phyloP scores from a whole-genome alignment of 306 rosid species.

The Carpinus fangiana region DNA sequence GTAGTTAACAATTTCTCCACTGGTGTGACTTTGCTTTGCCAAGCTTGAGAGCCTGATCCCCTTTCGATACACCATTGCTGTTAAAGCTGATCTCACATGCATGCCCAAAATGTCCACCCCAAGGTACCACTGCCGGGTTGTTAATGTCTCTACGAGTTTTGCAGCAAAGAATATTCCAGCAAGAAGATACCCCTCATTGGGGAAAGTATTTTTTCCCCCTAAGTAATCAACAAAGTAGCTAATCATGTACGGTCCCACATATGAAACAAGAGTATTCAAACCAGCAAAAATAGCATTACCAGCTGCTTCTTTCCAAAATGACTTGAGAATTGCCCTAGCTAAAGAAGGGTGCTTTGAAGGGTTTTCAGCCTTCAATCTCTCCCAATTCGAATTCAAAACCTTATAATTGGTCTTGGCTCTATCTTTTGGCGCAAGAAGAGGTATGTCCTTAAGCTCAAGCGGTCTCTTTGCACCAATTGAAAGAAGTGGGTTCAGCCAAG shows the following conservation, averaged over 20 bases:
- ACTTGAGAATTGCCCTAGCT: slow-evolving; percentile 87
- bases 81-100: slow-evolving; percentile 95
- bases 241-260: slow-evolving; percentile 94
- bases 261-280: slow-evolving; percentile 86
- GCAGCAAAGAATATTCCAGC: slow-evolving; percentile 87
- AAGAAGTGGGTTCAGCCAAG: slow-evolving; percentile 86
- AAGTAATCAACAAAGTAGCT: slow-evolving; percentile 97
- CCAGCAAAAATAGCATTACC: slow-evolving; percentile 91
- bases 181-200: slow-evolving; percentile 85
- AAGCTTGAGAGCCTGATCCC: slow-evolving; percentile 91
- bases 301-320: slow-evolving; percentile 98
- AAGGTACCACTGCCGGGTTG: slow-evolving; percentile 95
- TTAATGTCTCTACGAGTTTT: slow-evolving; percentile 87
- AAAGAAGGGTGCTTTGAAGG: slow-evolving; percentile 66
- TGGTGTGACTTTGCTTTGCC: slow-evolving; percentile 93
- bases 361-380: slow-evolving; percentile 76
- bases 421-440: slow-evolving; percentile 84
- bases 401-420: slow-evolving; percentile 80
- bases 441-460: slow-evolving; percentile 96
- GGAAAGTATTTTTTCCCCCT: slow-evolving; percentile 76
- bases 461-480: slow-evolving; percentile 86
- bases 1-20: slow-evolving; percentile 96
- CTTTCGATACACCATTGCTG: slow-evolving; percentile 90
- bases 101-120: slow-evolving; percentile 99
- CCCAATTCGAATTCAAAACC: slow-evolving; percentile 83